phyloP scores from a whole-genome alignment of 768 basidiomycete genomes.

The Podaxis mareebaensis region DNA sequence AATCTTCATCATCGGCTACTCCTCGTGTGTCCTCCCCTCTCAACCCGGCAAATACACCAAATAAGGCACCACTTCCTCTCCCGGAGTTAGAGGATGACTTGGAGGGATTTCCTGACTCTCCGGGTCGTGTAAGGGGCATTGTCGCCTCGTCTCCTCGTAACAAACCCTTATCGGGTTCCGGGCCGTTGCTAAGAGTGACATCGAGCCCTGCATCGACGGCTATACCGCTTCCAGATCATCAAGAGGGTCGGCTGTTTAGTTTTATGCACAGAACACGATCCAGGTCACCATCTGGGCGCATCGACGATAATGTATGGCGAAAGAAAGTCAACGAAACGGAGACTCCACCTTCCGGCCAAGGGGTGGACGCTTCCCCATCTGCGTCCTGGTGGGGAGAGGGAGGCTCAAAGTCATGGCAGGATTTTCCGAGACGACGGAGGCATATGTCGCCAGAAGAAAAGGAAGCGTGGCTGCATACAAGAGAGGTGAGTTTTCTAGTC shows the following conservation, averaged over 20 bases:
- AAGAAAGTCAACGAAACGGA: slow-evolving; percentile 10
- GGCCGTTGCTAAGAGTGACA: slow-evolving; percentile 7
- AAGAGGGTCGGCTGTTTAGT: not conserved
- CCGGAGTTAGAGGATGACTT: slow-evolving; percentile 7
- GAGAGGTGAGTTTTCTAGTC: slow-evolving; percentile 14
- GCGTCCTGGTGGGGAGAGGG: slow-evolving; percentile 21
- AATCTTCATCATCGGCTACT: slow-evolving; percentile 4
- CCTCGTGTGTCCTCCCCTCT: slow-evolving; percentile 20
- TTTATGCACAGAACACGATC: not conserved
- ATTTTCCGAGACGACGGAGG: slow-evolving; percentile 14
- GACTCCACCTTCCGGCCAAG: not conserved
- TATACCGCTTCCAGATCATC: not conserved
- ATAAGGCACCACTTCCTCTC: slow-evolving; percentile 13
- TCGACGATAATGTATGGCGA: slow-evolving; percentile 1
- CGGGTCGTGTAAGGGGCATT: not conserved
- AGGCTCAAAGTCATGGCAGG: slow-evolving; percentile 16
- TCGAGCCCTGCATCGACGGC: slow-evolving; percentile 12
- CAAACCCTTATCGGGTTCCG: not conserved
- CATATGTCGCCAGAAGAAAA: slow-evolving; percentile 16
- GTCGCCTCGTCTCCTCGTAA: not conserved
- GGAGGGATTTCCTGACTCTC: slow-evolving; percentile 1
- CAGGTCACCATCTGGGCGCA: slow-evolving; percentile 1
- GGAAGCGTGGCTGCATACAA: slow-evolving; percentile 17
- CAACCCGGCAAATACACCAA: slow-evolving; percentile 17
- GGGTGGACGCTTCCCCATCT: slow-evolving; percentile 2